Conservation (phyloP, 345 rosid species). For the Eucalyptus virginea region DNA sequence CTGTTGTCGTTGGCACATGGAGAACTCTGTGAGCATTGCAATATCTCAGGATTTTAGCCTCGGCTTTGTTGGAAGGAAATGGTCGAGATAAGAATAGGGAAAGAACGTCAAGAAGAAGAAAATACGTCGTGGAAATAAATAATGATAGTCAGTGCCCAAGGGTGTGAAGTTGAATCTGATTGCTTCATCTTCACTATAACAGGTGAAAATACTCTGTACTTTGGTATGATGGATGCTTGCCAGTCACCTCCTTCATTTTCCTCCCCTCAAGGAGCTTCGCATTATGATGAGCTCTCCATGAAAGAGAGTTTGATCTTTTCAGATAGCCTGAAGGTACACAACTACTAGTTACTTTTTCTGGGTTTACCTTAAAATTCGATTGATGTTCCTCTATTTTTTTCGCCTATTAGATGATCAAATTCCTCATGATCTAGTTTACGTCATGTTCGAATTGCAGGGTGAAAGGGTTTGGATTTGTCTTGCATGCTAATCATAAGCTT, state of each 20-base stretch:
- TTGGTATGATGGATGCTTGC: neutral
- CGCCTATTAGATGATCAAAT: neutral
- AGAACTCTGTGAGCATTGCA: neutral
- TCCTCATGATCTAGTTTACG: neutral
- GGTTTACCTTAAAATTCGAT: neutral
- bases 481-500: neutral
- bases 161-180: neutral
- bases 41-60: neutral
- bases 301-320: constrained; percentile 58
- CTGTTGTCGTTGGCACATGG: neutral
- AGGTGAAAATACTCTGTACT: neutral
- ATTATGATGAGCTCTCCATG: constrained; percentile 59
- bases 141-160: neutral
- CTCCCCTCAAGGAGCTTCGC: constrained; percentile 29
- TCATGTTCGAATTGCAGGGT: neutral
- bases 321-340: constrained; percentile 50
- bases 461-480: neutral
- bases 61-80: neutral
- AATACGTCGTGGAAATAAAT: neutral
- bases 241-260: neutral
- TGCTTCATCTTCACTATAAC: neutral
- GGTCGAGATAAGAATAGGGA: neutral
- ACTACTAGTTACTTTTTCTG: neutral
- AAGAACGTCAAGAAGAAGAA: neutral
- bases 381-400: neutral